Percentiles rank a stretch among this genome's conserved stretches.
phyloP scores from a whole-genome alignment of 139 green algal genomes.

The Coccomyxa sp. region DNA sequence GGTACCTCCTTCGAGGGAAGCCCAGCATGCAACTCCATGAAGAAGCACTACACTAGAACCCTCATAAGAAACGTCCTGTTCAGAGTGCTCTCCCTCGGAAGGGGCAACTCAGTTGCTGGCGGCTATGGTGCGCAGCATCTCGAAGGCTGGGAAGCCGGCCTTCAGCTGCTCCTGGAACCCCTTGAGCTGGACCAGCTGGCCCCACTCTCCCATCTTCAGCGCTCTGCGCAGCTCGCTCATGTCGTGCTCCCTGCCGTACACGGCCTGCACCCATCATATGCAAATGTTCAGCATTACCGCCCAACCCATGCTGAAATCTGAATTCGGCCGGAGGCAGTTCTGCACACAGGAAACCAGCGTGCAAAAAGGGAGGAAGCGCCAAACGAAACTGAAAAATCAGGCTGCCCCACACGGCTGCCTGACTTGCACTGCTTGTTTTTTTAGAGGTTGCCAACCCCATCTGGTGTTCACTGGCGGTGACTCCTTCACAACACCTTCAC shows the following conservation, averaged over 20 bases:
- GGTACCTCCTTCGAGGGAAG: no score
- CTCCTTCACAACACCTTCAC: neutral
- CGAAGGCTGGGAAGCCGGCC: neutral
- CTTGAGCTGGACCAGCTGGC: neutral
- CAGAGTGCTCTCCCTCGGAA: neutral
- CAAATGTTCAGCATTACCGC: neutral
- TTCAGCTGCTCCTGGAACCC: neutral
- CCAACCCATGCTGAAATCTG: neutral
- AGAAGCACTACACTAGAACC: no score
- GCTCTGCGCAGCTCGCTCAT: neutral
- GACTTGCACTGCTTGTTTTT: no score
- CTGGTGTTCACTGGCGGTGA: no score
- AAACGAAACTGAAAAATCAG: neutral
- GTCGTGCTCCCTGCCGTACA: neutral
- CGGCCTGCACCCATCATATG: neutral
- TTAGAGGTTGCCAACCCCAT: no score
- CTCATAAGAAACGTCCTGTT: no score
- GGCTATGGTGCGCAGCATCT: neutral
- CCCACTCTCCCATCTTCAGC: neutral
- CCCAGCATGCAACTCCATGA: no score
- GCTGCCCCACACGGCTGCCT: no score
- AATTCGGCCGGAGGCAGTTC: neutral
- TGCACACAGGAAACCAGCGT: neutral
- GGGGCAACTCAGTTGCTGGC: conserved; percentile 41
- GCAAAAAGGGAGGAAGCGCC: neutral